Evolutionary conservation across 2,329 filamentous ascomycete genomes (phyloP), one percentile per base, ranked within the genome.

Genomic region (Beauveria bassiana): DNA sequence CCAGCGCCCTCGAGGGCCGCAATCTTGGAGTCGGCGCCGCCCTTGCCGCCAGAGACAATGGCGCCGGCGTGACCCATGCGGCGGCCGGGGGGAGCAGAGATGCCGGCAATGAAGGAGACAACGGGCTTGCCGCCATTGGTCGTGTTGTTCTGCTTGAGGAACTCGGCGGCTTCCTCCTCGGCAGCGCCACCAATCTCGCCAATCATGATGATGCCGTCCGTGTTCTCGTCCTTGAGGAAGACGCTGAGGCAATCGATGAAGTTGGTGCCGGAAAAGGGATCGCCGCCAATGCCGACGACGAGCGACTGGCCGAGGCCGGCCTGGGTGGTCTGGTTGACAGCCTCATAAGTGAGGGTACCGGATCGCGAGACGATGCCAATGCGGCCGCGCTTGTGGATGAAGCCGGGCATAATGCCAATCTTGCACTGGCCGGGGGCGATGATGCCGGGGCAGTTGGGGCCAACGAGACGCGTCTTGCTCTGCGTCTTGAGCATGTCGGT

Each of bases 181-280:
- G 95, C 95, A 64, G 90, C 91, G 66, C 95, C 95, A 78, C 95
- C 95, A 75, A 99, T 98, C 82, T 98, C 95, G 74, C 95, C 95
- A 76, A 99, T 98, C 95, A 99, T 97, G 81, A 99, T 97, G 80
- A 99, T 97, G 74, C 95, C 95, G 75, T 99, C 95, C 45, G 95
- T 99, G 81, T 96, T 91, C 75, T 89, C 84, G 77, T 99, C 95
- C 77, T 96, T 83, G 70, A 96, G 86, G 86, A 99, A 99, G 74
- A 98, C 91, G 74, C 91, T 90, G 70, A 99, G 84, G 84, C 93
- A 97, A 85, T 99, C 95, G 79, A 99, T 98, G 83, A 98, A 99
- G 86, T 96, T 98, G 79, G 95, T 98, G 70, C 95, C 95, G 72
- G 89, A 93, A 85, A 99, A 99, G 70, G 95, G 95, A 80, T 99